A percentile compares a stretch with the other conserved stretches of the same genome.
Conservation (phyloP, 495 filamentous ascomycete species). For the Penicillium bovifimosum region DNA sequence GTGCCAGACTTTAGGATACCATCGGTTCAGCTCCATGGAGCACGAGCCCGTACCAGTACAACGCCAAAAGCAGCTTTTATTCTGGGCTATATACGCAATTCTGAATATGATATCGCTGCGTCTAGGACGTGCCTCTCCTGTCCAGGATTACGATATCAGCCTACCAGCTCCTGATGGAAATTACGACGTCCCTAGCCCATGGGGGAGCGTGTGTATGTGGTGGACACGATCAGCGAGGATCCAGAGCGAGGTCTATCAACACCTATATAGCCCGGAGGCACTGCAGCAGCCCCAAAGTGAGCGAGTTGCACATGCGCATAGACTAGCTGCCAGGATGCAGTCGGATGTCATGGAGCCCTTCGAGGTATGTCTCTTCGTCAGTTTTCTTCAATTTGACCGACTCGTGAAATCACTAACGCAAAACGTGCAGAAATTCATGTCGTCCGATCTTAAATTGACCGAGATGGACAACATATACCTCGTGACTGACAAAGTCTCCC, state of each 20-base stretch:
- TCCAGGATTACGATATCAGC: constrained; percentile 63
- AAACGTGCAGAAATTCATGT: constrained; percentile 10
- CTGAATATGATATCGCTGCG: constrained; percentile 59
- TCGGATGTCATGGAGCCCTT: constrained; percentile 29
- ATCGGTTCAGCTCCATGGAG: constrained; percentile 50
- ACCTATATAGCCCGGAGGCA: constrained; percentile 56
- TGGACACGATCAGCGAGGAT: constrained; percentile 53
- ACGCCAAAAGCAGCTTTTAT: constrained; percentile 39
- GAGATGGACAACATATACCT: constrained; percentile 44
- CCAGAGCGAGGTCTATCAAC: constrained; percentile 53
- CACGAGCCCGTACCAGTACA: constrained; percentile 33
- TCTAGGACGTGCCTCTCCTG: constrained; percentile 53
- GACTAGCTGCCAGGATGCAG: constrained; percentile 32
- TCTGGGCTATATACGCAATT: constrained; percentile 60
- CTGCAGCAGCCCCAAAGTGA: constrained; percentile 44
- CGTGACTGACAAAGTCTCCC: constrained; percentile 50
- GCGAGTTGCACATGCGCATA: constrained; percentile 32
- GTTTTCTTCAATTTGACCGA: not conserved
- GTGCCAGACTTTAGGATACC: constrained; percentile 60
- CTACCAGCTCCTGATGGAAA: constrained; percentile 34
- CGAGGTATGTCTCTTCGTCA: constrained; percentile 16
- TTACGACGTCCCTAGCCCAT: constrained; percentile 21
- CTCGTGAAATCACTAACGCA: constrained; percentile 2
- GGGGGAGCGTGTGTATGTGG: constrained; percentile 23
- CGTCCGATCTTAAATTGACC: constrained; percentile 3